These are phyloP conservation scores for Diplosphaera chodatii DNA, from an alignment of 139 green algal species.

Conservation along the genomic window DNA sequence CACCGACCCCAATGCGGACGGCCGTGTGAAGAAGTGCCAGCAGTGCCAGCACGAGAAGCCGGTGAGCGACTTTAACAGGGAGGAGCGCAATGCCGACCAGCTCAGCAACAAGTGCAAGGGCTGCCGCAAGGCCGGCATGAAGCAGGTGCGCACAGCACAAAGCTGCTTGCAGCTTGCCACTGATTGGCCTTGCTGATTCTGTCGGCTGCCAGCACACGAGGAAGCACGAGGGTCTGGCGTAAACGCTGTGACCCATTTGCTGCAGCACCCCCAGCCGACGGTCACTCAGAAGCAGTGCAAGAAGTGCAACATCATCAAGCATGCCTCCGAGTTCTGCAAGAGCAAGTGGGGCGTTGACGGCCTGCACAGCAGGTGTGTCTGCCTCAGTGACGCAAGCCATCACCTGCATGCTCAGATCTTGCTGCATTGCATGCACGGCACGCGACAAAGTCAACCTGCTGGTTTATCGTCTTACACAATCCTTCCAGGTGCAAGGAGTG, in stretches of 20 bases:
- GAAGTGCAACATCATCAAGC: neutral
- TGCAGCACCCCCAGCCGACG: neutral
- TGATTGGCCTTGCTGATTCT: too few species aligned
- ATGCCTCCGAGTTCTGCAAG: neutral
- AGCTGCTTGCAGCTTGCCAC: too few species aligned
- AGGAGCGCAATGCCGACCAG: neutral
- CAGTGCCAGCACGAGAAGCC: neutral
- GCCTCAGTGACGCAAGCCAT: too few species aligned
- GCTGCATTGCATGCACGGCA: neutral
- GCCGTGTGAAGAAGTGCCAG: neutral
- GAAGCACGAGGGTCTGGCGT: neutral
- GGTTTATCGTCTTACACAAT: too few species aligned
- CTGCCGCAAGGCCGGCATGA: neutral
- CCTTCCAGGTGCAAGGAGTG: neutral
- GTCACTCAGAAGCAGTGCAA: neutral
- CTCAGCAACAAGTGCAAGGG: constrained; percentile 1
- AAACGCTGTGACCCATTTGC: neutral
- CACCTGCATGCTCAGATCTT: neutral
- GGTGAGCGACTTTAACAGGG: neutral
- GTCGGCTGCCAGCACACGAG: neutral
- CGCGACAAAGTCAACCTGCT: too few species aligned
- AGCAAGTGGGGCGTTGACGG: neutral
- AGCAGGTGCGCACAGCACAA: neutral
- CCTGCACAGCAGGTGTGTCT: neutral
- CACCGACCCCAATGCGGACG: too few species aligned